Evolutionary conservation across 352 stramenopile species (phyloP).

Genomic region (Globisporangium okanoganense): DNA sequence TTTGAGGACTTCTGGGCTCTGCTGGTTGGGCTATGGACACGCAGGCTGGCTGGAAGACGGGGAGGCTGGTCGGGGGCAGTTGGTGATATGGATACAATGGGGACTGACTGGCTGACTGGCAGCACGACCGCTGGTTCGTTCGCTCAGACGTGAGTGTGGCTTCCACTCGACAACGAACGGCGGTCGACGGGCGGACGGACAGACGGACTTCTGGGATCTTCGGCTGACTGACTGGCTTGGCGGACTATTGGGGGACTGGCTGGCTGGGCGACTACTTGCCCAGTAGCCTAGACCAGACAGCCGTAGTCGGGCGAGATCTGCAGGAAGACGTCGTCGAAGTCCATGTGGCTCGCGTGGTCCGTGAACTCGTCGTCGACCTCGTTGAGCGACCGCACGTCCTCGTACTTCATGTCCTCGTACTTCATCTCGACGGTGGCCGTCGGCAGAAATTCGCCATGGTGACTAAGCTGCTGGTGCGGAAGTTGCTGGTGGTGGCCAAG

Average conservation of each 20-base stretch:
- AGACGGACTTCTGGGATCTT: background rate
- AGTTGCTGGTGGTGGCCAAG: background rate
- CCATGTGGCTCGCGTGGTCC: constrained; percentile 41
- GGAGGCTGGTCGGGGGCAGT: background rate
- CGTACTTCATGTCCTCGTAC: constrained; percentile 59
- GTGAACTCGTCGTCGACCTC: constrained; percentile 46
- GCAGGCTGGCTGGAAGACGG: background rate
- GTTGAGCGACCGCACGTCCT: constrained; percentile 45
- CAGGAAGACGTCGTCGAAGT: constrained; percentile 77
- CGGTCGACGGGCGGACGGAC: background rate
- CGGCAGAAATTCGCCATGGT: constrained; percentile 25
- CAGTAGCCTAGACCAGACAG: constrained; percentile 55
- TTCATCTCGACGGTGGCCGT: constrained; percentile 29
- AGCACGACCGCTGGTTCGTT: background rate
- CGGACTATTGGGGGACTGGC: background rate
- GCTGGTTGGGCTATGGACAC: background rate
- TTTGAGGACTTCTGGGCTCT: background rate
- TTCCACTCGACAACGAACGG: background rate
- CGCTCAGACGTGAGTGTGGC: background rate
- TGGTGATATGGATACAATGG: background rate
- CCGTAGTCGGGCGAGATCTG: constrained; percentile 75
- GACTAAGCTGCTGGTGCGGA: background rate
- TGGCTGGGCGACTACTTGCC: no score
- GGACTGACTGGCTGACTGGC: background rate
- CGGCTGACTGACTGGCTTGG: background rate